A percentile compares a stretch with the other conserved stretches of the same genome.
phyloP scores from a whole-genome alignment of 1,139 yeast species.

The Sugiyamaella neomexicana region DNA sequence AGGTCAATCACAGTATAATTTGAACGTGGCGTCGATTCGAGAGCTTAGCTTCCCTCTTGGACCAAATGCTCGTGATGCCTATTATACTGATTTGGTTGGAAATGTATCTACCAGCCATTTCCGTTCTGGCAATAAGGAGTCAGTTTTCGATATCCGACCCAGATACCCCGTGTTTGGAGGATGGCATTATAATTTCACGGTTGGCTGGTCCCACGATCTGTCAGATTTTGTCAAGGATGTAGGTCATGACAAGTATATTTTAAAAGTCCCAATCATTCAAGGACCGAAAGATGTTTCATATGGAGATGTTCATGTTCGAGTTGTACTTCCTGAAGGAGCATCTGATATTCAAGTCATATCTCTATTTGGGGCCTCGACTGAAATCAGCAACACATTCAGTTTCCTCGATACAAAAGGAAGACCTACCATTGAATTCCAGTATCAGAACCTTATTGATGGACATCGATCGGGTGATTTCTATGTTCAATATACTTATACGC shows the following conservation, averaged over 20 bases:
- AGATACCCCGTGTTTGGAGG: conserved; percentile 94
- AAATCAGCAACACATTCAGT: conserved; percentile 46
- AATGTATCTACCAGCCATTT: conserved; percentile 82
- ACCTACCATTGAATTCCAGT: conserved; percentile 66
- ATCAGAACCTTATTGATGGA: conserved; percentile 68
- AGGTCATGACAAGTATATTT: conserved; percentile 55
- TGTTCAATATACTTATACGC: conserved; percentile 62
- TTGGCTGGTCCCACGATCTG: conserved; percentile 81
- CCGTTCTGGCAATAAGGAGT: conserved; percentile 42
- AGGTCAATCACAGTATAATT: conserved; percentile 35
- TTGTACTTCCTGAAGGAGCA: conserved; percentile 90
- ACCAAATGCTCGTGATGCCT: conserved; percentile 57
- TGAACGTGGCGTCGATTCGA: conserved; percentile 43
- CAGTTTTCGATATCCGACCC: conserved; percentile 63
- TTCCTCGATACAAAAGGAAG: conserved; percentile 86
- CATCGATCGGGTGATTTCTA: conserved; percentile 57
- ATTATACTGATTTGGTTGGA: conserved; percentile 87
- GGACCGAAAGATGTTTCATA: conserved; percentile 68
- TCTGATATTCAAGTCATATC: conserved; percentile 58
- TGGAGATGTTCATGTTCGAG: conserved; percentile 57
- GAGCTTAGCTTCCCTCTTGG: conserved; percentile 55
- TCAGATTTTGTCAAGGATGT: conserved; percentile 49
- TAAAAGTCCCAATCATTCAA: conserved; percentile 70
- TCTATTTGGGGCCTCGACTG: conserved; percentile 47
- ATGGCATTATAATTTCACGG: conserved; percentile 93